Evolutionary conservation across 129 eudicot species (phyloP), one percentile per base, ranked within the genome.

Genomic region (Solidago caesia): DNA sequence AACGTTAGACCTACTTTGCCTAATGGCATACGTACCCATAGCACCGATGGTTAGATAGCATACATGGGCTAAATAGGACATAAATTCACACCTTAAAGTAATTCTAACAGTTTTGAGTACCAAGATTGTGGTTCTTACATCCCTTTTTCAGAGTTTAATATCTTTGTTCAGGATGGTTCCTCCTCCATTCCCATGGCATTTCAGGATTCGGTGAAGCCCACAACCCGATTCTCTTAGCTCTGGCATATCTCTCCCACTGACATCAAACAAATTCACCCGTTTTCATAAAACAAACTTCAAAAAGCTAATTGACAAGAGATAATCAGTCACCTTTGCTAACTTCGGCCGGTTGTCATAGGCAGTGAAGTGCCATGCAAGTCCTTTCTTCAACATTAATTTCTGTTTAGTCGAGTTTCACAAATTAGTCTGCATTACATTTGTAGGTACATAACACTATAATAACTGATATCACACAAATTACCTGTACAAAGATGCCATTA

Each of bases 181-280:
- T 91, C 62, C 97, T 84, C 86, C 87, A 91, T 48, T 91, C 88
- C 97, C 97, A 91, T 81, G 97, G 97, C 84, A 80, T 89, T 79
- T 91, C 92, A 4, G 97, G 97, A 79, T 91, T 85, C 5, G 83
- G 44, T 21, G 89, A 71, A 15, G 92, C 88, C 96, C 97, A 91
- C 80, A 91, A 73, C 16, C 97, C 97, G 21, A 91, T 44, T 52
- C 87, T 74, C 80, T 86, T 88, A 7, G 87, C 90, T 56, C 90
- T 73, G 7, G 97, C 97, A 75, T 71, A 85, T 69, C 77, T 81
- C 79, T 91, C 96, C 96, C 96, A 91, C 97, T 91, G 68, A 42
- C 12, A 72, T 25, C 8, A 71, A 71, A 76, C 51, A 14, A 57
- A 45, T 47, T 11, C 46, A 43, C 26, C 64, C 27, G 14, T 21